Base-by-base conservation (phyloP, 129 eudicot species). In the Saussurea involucrata region DNA sequence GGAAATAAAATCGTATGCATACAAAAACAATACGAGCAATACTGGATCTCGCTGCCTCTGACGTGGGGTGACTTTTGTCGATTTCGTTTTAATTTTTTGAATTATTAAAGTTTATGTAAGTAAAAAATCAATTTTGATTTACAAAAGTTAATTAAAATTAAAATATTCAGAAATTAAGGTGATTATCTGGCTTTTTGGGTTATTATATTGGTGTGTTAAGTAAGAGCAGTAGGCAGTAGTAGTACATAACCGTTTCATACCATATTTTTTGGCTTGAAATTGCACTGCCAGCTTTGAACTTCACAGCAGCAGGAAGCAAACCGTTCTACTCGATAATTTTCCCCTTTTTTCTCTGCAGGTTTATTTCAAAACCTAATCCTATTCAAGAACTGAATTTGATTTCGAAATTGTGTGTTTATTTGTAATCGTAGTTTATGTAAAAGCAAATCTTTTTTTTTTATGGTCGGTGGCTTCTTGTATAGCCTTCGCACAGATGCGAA, bases 401-500 rank as follows among this genome's bases (percentile, higher is more conserved):
- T 3, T 20, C 8, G 15, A 18, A 13, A 18, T 1, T 29, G 18
- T 31, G 32, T 36, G 1, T 75, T 3, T 46, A 17, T 46, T 5
- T 36, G 15, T 17, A 61, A n/a, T n/a, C n/a, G n/a, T n/a, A n/a
- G n/a, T n/a, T n/a, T n/a, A n/a, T n/a, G n/a, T n/a, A n/a, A n/a
- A n/a, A 24, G 15, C 58, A 60, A 65, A 15, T 11, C 6, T 17
- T 60, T 46, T 13, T 1, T 6, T 46, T 74, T 33, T 22, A 20
- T 58, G 71, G 18, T 15, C 63, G 63, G 57, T 31, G 67, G 34
- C 69, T 53, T 49, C 11, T 66, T 66, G 0, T 65, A 0, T 20
- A 53, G 24, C 57, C 68, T 77, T 44, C 64, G 40, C 40, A 42
- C n/a, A 55, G n/a, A 77, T 77, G 67, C 68, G 34, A 53, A 77